phyloP scores from a whole-genome alignment of 192 early-diverging fungal species.

The Diversispora eburnea region DNA sequence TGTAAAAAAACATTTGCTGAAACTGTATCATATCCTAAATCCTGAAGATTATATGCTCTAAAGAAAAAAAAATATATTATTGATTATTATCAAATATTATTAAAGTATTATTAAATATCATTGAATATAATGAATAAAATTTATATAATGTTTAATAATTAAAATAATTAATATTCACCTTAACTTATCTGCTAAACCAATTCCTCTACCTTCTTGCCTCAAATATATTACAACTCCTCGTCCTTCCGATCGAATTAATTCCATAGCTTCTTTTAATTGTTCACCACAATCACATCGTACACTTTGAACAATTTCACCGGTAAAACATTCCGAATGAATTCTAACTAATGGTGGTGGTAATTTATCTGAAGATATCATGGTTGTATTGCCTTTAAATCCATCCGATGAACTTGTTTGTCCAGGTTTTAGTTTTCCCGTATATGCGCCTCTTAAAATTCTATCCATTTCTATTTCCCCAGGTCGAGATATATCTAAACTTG shows the following conservation, averaged over 20 bases:
- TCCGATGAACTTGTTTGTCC: slow-evolving; percentile 17
- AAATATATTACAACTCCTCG: slow-evolving; percentile 94
- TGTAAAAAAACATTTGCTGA: slow-evolving; percentile 86
- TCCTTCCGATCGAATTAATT: slow-evolving; percentile 76
- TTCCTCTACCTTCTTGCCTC: slow-evolving; percentile 94
- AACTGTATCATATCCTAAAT: slow-evolving; percentile 92
- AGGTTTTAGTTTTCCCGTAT: slow-evolving; percentile 49
- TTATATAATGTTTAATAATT: not conserved
- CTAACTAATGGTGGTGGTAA: slow-evolving; percentile 66
- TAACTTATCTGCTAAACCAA: slow-evolving; percentile 91
- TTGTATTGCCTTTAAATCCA: not conserved
- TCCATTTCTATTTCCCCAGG: slow-evolving; percentile 75
- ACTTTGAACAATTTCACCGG: slow-evolving; percentile 89
- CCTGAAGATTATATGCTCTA: slow-evolving; percentile 96
- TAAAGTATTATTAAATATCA: not conserved
- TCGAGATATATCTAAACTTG: slow-evolving; percentile 60
- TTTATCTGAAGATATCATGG: not conserved
- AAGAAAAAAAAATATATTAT: not conserved
- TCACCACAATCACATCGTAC: slow-evolving; percentile 94
- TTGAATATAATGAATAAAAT: not conserved
- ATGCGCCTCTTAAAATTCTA: slow-evolving; percentile 76
- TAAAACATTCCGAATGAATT: slow-evolving; percentile 97
- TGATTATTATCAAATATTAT: not conserved
- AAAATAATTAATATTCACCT: slow-evolving; percentile 46
- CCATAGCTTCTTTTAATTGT: slow-evolving; percentile 90